A percentile compares a stretch with the other conserved stretches of the same genome.
Conservation (phyloP, 2,329 filamentous ascomycete genomes). For the Aspergillus fijiensis region DNA sequence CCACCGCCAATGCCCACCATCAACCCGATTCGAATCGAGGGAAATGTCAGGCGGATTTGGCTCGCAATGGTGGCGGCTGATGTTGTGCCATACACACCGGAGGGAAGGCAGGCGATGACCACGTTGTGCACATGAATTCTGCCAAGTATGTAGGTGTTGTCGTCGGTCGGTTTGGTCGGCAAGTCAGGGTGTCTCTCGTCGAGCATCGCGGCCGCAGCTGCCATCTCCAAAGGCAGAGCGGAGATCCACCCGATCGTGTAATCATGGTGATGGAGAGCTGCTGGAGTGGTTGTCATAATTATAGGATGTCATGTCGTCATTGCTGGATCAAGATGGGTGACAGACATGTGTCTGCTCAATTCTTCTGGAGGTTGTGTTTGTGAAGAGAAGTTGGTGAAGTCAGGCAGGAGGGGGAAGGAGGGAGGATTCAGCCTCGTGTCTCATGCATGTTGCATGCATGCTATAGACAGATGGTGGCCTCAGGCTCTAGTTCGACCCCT, state of each 20-base stretch:
- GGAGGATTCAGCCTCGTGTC: background rate
- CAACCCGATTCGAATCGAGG: constrained; percentile 5
- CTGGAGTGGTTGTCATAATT: background rate
- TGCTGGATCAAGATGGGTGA: background rate
- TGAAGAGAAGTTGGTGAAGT: background rate
- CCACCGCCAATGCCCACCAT: constrained; percentile 15
- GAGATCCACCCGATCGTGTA: constrained; percentile 14
- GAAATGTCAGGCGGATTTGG: constrained; percentile 12
- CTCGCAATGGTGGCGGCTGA: constrained; percentile 8
- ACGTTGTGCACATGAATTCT: constrained; percentile 9
- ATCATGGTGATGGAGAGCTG: background rate
- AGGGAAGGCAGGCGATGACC: constrained; percentile 8
- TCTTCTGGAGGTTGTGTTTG: background rate
- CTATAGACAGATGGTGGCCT: background rate
- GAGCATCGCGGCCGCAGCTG: constrained; percentile 10
- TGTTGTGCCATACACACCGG: background rate
- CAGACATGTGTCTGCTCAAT: too few relatives aligned
- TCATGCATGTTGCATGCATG: too few relatives aligned
- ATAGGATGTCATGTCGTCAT: background rate
- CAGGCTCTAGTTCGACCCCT: background rate
- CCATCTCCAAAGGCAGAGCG: constrained; percentile 5
- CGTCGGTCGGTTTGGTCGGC: background rate
- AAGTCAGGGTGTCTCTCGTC: constrained; percentile 5
- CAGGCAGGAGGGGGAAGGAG: background rate
- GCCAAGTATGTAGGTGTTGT: constrained; percentile 9